phyloP scores from a whole-genome alignment of 306 rosid species.

The Vicia villosa region DNA sequence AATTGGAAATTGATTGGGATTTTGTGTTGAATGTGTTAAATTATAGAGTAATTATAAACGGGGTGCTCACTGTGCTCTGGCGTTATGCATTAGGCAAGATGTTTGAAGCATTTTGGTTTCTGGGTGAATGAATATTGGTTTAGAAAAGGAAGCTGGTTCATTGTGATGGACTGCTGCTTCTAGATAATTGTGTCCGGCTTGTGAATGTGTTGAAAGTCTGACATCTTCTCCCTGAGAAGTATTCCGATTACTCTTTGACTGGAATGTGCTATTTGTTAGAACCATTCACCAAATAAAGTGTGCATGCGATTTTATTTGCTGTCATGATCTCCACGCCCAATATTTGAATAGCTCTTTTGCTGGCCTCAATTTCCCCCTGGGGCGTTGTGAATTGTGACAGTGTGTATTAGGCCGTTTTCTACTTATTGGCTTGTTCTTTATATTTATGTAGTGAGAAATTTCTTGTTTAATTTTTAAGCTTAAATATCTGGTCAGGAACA shows the following conservation, averaged over 20 bases:
- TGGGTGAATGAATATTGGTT: neutral
- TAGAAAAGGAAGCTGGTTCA: neutral
- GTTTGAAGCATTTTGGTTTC: neutral
- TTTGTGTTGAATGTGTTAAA: neutral
- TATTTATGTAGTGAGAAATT: neutral
- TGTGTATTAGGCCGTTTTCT: neutral
- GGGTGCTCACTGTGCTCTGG: neutral
- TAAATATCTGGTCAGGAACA: neutral
- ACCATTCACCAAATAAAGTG: neutral
- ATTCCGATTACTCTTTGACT: neutral
- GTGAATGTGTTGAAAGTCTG: neutral
- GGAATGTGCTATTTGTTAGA: slow-evolving; percentile 13
- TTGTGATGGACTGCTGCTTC: slow-evolving; percentile 12
- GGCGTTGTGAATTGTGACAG: neutral
- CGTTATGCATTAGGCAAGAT: neutral
- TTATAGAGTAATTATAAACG: neutral
- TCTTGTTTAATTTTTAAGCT: slow-evolving; percentile 19
- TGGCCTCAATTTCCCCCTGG: neutral
- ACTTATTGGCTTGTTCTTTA: neutral
- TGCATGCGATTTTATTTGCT: slow-evolving; percentile 7
- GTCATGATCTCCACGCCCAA: neutral
- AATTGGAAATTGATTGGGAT: slow-evolving; percentile 1
- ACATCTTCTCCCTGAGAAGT: no score
- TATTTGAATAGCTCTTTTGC: neutral
- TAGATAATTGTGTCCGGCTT: neutral